These are phyloP conservation scores for Coprinellus micaceus DNA, from an alignment of 768 basidiomycete species.

Conservation along the genomic window DNA sequence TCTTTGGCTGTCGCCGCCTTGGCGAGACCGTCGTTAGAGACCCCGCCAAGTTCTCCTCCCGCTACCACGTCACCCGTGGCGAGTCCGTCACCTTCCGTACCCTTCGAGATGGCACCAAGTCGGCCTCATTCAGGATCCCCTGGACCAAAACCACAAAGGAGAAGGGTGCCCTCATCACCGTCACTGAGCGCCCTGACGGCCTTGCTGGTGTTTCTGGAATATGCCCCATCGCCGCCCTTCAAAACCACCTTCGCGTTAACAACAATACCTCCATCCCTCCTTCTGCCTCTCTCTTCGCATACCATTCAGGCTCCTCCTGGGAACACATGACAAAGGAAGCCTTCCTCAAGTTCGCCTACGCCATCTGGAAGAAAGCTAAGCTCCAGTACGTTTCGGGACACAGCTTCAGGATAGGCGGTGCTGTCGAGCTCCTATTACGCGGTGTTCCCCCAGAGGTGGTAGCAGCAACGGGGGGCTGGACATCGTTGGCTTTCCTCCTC, in stretches of 20 bases:
- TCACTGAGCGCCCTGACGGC: slow-evolving; percentile 5
- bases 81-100: background rate
- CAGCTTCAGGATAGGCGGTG: slow-evolving; percentile 9
- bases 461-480: slow-evolving; percentile 9
- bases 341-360: background rate
- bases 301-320: slow-evolving; percentile 12
- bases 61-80: background rate
- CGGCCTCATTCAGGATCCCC: slow-evolving; percentile 22
- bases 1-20: slow-evolving; percentile 33
- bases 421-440: background rate
- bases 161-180: slow-evolving; percentile 10
- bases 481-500: slow-evolving; percentile 7
- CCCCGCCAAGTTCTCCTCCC: background rate
- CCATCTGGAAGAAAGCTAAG: background rate
- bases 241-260: slow-evolving; percentile 8
- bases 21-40: slow-evolving; percentile 24
- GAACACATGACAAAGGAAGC: background rate
- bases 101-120: background rate
- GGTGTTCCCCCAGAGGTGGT: slow-evolving; percentile 8
- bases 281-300: background rate
- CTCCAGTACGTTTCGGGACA: background rate
- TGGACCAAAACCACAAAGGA: slow-evolving; percentile 29
- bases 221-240: slow-evolving; percentile 11
- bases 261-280: background rate
- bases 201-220: slow-evolving; percentile 4